Percentiles rank a stretch among this genome's conserved stretches.
Conservation (phyloP, 2,329 filamentous ascomycete genomes). For the Teratosphaeriaceae sp. region DNA sequence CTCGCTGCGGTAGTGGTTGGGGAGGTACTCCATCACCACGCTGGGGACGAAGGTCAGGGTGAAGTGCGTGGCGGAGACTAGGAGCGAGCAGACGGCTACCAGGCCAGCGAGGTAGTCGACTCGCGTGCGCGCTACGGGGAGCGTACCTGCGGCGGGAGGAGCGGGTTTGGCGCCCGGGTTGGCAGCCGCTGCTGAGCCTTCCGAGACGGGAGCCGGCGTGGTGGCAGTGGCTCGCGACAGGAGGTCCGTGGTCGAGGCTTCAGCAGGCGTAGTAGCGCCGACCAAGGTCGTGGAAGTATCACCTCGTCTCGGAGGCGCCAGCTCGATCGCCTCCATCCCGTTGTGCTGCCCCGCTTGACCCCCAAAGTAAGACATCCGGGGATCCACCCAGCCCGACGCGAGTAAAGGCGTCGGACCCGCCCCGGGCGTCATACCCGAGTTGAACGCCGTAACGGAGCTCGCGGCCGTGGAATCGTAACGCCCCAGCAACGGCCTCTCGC, state of each 20-base stretch:
- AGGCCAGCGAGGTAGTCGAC: slow-evolving; percentile 43
- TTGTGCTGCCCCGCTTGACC: neutral
- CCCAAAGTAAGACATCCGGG: slow-evolving; percentile 1
- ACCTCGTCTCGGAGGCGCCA: neutral
- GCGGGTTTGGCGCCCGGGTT: slow-evolving; percentile 13
- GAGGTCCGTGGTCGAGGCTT: slow-evolving; percentile 8
- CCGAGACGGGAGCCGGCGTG: slow-evolving; percentile 2
- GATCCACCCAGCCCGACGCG: neutral
- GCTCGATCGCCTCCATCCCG: neutral
- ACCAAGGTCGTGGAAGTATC: neutral
- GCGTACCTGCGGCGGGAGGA: neutral
- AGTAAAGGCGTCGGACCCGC: slow-evolving; percentile 1
- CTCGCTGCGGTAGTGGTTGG: slow-evolving; percentile 34
- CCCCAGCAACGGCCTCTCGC: slow-evolving; percentile 8
- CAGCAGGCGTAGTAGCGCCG: neutral
- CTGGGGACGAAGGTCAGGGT: slow-evolving; percentile 37
- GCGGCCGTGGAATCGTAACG: slow-evolving; percentile 8
- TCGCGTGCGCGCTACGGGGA: slow-evolving; percentile 21
- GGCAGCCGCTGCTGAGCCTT: slow-evolving; percentile 11
- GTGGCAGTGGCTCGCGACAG: neutral
- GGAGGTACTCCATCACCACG: slow-evolving; percentile 32
- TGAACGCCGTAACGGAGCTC: slow-evolving; percentile 8
- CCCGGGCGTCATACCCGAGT: slow-evolving; percentile 1
- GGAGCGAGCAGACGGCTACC: slow-evolving; percentile 39
- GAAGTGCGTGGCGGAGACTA: slow-evolving; percentile 41